These are phyloP conservation scores for Mariannaea sp. DNA, from an alignment of 2,329 filamentous ascomycete genomes.

Conservation along the genomic window DNA sequence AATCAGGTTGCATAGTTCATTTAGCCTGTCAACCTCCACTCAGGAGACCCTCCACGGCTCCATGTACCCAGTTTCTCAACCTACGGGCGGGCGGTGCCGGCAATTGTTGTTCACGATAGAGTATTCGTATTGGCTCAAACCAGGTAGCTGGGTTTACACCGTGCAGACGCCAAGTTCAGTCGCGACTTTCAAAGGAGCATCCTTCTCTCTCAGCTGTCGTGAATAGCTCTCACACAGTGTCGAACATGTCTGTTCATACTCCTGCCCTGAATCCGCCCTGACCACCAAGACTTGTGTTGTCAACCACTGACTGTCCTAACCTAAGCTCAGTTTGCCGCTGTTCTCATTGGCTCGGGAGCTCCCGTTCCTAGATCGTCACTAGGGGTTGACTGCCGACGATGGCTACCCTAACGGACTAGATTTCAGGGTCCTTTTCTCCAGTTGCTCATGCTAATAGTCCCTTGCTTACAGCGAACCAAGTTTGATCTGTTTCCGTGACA, in stretches of 20 bases:
- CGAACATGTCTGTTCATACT: background rate
- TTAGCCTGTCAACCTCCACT: background rate
- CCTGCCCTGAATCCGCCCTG: background rate
- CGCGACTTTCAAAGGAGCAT: background rate
- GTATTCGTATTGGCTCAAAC: conserved; percentile 5
- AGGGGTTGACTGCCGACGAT: background rate
- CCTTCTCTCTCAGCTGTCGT: background rate
- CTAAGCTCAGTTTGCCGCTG: too few relatives aligned
- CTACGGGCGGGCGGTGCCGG: background rate
- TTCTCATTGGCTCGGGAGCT: background rate
- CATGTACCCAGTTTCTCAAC: background rate
- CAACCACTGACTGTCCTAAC: too few relatives aligned
- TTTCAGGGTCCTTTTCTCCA: too few relatives aligned
- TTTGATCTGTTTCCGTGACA: background rate
- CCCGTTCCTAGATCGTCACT: background rate
- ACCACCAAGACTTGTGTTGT: background rate
- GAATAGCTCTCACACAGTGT: background rate
- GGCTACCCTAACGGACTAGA: background rate
- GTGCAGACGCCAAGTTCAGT: background rate
- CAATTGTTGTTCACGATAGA: background rate
- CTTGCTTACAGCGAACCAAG: background rate
- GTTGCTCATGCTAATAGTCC: too few relatives aligned
- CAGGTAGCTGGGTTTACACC: background rate
- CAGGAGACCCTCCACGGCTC: background rate
- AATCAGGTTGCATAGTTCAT: background rate